Evolutionary conservation across 2,329 filamentous ascomycete genomes (phyloP).

Genomic region (Epichloe coenophiala): DNA sequence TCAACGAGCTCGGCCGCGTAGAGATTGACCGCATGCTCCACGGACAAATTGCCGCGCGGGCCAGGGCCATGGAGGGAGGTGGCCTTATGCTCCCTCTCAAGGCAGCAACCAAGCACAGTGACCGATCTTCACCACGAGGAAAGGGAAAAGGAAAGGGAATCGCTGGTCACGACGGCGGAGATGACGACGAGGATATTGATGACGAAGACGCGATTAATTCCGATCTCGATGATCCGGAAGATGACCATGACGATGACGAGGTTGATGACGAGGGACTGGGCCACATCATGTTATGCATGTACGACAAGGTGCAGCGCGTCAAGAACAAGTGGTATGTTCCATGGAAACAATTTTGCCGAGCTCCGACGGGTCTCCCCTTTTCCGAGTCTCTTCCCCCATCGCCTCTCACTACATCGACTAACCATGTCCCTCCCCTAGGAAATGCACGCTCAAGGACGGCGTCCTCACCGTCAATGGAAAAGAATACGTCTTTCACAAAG

Average conservation of each 20-base stretch:
- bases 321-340: slow-evolving; percentile 82
- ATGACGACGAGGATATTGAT: slow-evolving; percentile 45
- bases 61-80: slow-evolving; percentile 58
- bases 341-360: background rate
- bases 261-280: slow-evolving; percentile 74
- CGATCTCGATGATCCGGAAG: slow-evolving; percentile 89
- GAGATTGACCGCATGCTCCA: slow-evolving; percentile 60
- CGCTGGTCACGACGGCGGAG: slow-evolving; percentile 48
- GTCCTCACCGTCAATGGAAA: slow-evolving; percentile 86
- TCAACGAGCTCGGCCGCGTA: slow-evolving; percentile 41
- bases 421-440: slow-evolving; percentile 38
- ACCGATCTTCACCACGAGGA: slow-evolving; percentile 8
- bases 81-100: slow-evolving; percentile 62
- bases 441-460: slow-evolving; percentile 96
- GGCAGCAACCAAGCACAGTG: slow-evolving; percentile 30
- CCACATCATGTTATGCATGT: slow-evolving; percentile 96
- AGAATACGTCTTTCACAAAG: slow-evolving; percentile 97
- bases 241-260: slow-evolving; percentile 69
- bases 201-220: slow-evolving; percentile 98
- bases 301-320: slow-evolving; percentile 96
- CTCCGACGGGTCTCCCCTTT: background rate
- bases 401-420: background rate
- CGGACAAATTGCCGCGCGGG: slow-evolving; percentile 49
- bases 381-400: slow-evolving; percentile 8
- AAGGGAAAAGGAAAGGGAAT: slow-evolving; percentile 18